Evolutionary conservation across 352 stramenopile species (phyloP).

Genomic region (Phytophthora cajani): DNA sequence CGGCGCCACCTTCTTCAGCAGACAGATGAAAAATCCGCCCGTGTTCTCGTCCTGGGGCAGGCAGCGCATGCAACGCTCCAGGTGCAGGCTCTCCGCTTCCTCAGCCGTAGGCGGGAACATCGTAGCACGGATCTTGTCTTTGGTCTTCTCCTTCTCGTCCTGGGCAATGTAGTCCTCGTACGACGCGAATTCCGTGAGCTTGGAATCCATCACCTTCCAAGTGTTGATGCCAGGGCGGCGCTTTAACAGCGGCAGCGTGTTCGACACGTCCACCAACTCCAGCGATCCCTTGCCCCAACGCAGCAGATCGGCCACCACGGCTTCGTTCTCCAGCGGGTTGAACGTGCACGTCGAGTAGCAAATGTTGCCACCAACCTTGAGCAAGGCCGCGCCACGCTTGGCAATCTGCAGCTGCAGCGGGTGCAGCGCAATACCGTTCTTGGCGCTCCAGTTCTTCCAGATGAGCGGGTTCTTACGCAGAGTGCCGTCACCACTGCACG

Average conservation of each 20-base stretch:
- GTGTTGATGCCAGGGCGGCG: constrained; percentile 84
- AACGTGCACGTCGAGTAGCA: constrained; percentile 98
- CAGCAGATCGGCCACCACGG: constrained; percentile 97
- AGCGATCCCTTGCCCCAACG: constrained; percentile 90
- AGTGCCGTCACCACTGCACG: constrained; percentile 98
- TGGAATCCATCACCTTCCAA: constrained; percentile 95
- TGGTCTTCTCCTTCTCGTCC: constrained; percentile 68
- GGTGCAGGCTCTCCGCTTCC: constrained; percentile 73
- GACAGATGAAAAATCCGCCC: constrained; percentile 98
- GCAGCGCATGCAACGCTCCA: constrained; percentile 97
- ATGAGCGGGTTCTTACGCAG: constrained; percentile 98
- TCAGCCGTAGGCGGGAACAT: constrained; percentile 92
- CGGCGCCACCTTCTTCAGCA: constrained; percentile 93
- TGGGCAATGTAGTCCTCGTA: constrained; percentile 71
- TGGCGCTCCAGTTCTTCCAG: constrained; percentile 94
- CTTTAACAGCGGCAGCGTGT: constrained; percentile 84
- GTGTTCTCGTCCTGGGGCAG: constrained; percentile 97
- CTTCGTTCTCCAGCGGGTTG: constrained; percentile 99
- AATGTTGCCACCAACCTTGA: constrained; percentile 94
- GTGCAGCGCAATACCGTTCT: constrained; percentile 93
- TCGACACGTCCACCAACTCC: constrained; percentile 92
- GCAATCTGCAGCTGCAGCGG: constrained; percentile 96
- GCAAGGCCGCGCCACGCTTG: constrained; percentile 89
- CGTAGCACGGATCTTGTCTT: constrained; percentile 80
- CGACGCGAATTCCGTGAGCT: constrained; percentile 80